Conservation (phyloP, 108 stramenopile genomes). For the Cyclotella atomus region DNA sequence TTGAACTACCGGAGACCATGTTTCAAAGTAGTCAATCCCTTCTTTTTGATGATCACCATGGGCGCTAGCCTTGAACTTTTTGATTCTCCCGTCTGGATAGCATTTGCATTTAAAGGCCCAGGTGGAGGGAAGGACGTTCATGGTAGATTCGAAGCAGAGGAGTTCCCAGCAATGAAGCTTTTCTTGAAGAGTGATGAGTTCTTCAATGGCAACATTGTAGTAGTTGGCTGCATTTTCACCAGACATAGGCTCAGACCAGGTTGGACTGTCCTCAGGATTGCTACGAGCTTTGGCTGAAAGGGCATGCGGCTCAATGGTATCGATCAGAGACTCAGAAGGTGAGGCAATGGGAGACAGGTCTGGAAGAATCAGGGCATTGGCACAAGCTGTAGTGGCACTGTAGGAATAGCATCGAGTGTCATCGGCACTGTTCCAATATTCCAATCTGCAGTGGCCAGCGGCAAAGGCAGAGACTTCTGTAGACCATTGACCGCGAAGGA, state of each 20-base stretch:
- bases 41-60: constrained; percentile 42
- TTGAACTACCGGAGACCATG: constrained; percentile 56
- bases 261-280: constrained; percentile 6
- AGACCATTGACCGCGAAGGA: neutral
- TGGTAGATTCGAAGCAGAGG: neutral
- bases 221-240: neutral
- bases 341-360: neutral
- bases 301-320: neutral
- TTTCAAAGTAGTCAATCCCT: constrained; percentile 38
- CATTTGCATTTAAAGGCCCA: constrained; percentile 61
- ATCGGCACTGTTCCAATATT: no score
- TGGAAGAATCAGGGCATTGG: neutral
- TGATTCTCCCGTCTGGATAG: constrained; percentile 49
- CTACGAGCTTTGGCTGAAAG: neutral
- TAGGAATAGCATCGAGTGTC: no score
- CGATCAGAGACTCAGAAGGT: neutral
- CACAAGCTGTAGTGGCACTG: no score
- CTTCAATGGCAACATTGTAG: neutral
- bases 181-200: constrained; percentile 28
- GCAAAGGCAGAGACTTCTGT: neutral
- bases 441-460: neutral
- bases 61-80: constrained; percentile 56
- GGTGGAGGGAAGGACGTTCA: constrained; percentile 43
- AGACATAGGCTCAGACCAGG: neutral
- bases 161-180: constrained; percentile 23